Evolutionary conservation across 169 alveolate genomes (phyloP), one percentile per base, ranked within the genome.

Genomic region (Eimeria nieschulzi): DNA sequence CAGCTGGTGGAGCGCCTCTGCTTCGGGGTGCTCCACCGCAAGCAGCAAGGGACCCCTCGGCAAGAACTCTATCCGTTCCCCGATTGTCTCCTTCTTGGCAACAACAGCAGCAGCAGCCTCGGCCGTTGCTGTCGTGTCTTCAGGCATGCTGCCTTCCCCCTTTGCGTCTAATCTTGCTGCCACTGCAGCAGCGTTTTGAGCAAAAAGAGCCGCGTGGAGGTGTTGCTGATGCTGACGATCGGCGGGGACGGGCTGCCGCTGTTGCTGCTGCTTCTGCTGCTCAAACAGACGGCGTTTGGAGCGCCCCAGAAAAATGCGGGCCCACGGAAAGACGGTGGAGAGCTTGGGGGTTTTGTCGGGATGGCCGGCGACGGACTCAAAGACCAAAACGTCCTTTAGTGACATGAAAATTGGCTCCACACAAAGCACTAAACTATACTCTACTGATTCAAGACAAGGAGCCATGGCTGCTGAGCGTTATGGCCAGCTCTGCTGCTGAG

Each of bases 41-140:
- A 76, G 85, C 85, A 76, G 85, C 85, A 76, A 33, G 70, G 51
- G 53, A 15, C 85, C 85, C 70, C 85, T 12, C 17, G 85, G 70
- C 19, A 76, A 68, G 70, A 53, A 76, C 21, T 51, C 66, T 39
- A 33, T 76, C 39, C 68, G 85, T 23, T n/a, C 1, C 19, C 85
- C 70, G 23, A 26, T 5, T 3, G 85, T 76, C n/a, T 51, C 70
- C 21, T 64, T 68, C 71, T 51, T 46, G 33, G 85, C 70, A 21
- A 46, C 83, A 9, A 64, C 83, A 9, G 83, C 63, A 33, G 83
- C 85, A 54, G 70, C 85, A 76, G 85, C 70, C n/a, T 17, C 39
- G 0, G 39, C 75, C 1, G 75, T 70, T 53, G 70, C 70, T 76
- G 66, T 70, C 21, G 39, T 55, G 51, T 53, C 70, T 17, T 76